Evolutionary conservation across 1,284 basidiomycete genomes (phyloP).

Genomic region (Dichomitus squalens): DNA sequence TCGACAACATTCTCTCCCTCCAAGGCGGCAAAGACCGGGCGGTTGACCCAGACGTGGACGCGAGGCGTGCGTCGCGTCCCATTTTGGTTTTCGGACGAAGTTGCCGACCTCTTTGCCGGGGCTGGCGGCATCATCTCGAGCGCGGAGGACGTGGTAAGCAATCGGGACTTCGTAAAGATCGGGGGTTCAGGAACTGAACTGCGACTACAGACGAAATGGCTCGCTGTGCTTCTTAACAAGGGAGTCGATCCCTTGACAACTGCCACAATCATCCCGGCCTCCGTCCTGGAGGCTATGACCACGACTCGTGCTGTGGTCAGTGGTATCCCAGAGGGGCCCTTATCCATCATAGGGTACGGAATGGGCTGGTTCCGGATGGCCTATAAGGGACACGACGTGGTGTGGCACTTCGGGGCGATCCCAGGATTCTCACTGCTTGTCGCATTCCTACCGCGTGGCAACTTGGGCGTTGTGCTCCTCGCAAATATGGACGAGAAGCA

Average conservation of each 20-base stretch:
- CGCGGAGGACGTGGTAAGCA: conserved; percentile 33
- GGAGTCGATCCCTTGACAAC: conserved; percentile 33
- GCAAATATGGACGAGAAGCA: conserved; percentile 45
- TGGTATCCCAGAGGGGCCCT: not conserved
- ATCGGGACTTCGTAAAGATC: not conserved
- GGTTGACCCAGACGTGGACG: conserved; percentile 37
- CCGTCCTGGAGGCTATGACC: conserved; percentile 30
- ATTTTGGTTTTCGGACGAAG: conserved; percentile 29
- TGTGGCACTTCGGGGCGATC: conserved; percentile 15
- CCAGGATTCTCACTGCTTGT: conserved; percentile 43
- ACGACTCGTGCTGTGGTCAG: conserved; percentile 27
- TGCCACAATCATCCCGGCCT: conserved; percentile 29
- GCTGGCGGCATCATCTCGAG: conserved; percentile 37
- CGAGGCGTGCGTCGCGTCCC: conserved; percentile 30
- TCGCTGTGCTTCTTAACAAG: conserved; percentile 30
- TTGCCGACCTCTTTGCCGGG: conserved; percentile 32
- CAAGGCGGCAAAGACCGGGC: conserved; percentile 34
- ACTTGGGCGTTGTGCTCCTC: conserved; percentile 43
- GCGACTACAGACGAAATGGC: conserved; percentile 33
- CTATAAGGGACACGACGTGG: conserved; percentile 31
- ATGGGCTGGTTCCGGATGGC: conserved; percentile 33
- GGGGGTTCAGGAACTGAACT: not conserved
- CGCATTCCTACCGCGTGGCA: conserved; percentile 31
- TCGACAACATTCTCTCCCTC: conserved; percentile 38
- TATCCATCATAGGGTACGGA: conserved; percentile 31